Percentiles rank a stretch among this genome's conserved stretches.
These are phyloP conservation scores for Eimeria praecox DNA, from an alignment of 169 alveolate species.

Conservation along the genomic window DNA sequence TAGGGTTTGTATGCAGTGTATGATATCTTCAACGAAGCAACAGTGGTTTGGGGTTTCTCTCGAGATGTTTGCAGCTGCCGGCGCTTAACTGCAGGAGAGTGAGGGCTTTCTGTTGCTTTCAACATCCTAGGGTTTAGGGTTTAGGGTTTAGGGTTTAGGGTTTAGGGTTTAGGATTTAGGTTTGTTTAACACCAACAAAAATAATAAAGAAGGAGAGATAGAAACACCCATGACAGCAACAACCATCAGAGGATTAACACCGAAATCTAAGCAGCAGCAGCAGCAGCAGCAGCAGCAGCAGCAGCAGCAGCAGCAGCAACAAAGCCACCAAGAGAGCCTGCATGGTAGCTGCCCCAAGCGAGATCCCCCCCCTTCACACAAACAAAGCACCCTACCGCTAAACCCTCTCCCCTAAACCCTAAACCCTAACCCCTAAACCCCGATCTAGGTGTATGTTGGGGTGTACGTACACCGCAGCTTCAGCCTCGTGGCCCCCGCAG, in stretches of 20 bases:
- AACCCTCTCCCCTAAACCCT: background rate
- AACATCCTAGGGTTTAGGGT: background rate
- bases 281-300: too few species aligned
- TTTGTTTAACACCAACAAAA: background rate
- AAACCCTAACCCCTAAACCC: too few species aligned
- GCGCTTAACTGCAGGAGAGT: slow-evolving; percentile 66
- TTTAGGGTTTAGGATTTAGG: slow-evolving; percentile 41
- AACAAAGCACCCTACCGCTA: background rate
- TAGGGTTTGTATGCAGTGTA: slow-evolving; percentile 50
- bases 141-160: slow-evolving; percentile 1
- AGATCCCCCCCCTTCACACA: too few species aligned
- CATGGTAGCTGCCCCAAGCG: too few species aligned
- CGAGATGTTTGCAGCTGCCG: slow-evolving; percentile 50
- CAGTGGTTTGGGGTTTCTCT: slow-evolving; percentile 70
- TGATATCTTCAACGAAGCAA: slow-evolving; percentile 59
- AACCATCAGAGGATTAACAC: too few species aligned
- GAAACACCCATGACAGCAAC: too few species aligned
- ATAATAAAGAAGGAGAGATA: background rate
- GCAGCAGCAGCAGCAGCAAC: background rate
- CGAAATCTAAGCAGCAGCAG: too few species aligned
- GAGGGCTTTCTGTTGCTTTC: background rate
- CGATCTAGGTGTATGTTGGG: background rate
- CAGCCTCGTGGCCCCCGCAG: slow-evolving; percentile 33
- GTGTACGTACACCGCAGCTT: background rate
- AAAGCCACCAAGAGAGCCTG: too few species aligned